phyloP scores from a whole-genome alignment of 768 basidiomycete genomes.

The Pisolithus albus region DNA sequence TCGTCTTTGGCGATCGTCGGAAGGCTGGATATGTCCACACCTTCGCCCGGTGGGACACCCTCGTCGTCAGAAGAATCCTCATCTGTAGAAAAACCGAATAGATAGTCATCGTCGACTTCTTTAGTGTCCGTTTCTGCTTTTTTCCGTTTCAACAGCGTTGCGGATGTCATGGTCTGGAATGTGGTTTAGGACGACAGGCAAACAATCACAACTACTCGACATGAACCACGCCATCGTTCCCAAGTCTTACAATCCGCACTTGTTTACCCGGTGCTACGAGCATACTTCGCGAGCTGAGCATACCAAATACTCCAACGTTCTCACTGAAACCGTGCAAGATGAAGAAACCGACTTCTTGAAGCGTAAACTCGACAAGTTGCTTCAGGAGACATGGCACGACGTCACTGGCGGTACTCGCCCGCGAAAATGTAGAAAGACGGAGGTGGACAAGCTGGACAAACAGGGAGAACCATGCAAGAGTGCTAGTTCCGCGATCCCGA shows the following conservation, averaged over 20 bases:
- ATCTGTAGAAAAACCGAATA: conserved; percentile 74
- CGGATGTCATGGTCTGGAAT: not conserved
- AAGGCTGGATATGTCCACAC: conserved; percentile 64
- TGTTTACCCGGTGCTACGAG: conserved; percentile 26
- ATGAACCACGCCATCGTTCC: conserved; percentile 21
- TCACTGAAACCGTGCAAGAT: conserved; percentile 2
- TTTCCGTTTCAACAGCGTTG: conserved; percentile 5
- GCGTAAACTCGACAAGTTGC: conserved; percentile 17
- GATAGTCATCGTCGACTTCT: conserved; percentile 33
- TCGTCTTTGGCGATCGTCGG: conserved; percentile 90
- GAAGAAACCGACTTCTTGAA: conserved; percentile 10
- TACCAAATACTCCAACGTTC: conserved; percentile 5
- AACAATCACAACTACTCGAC: conserved; percentile 10
- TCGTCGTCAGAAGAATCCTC: conserved; percentile 76
- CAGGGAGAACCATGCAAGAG: conserved; percentile 1
- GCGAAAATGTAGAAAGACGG: conserved; percentile 3
- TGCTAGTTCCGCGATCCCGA: not conserved
- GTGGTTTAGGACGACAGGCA: conserved; percentile 9
- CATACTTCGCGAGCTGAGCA: conserved; percentile 32
- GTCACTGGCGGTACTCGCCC: conserved; percentile 1
- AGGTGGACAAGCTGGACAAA: not conserved
- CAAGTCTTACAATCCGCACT: conserved; percentile 45
- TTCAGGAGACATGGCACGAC: conserved; percentile 17
- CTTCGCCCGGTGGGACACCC: conserved; percentile 50
- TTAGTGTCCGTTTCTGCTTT: not conserved